These are phyloP conservation scores for Debaryomyces singareniensis DNA, from an alignment of 1,139 yeast genomes.

Conservation along the genomic window DNA sequence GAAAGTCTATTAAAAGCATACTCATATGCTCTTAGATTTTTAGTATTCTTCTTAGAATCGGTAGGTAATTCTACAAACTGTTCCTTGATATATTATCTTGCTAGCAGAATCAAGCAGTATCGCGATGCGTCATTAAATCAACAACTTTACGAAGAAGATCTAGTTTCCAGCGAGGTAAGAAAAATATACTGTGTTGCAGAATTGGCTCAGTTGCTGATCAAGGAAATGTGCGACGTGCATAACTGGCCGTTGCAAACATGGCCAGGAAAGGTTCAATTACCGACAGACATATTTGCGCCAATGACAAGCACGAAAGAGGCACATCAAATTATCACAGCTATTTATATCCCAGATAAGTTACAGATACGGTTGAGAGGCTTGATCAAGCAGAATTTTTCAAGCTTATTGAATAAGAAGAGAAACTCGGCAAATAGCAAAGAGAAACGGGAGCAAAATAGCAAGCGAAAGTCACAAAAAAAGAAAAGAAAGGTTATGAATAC, in stretches of 20 bases:
- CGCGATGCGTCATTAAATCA: constrained; percentile 49
- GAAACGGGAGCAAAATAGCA: constrained; percentile 1
- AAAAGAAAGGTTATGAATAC: background rate
- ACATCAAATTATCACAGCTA: constrained; percentile 36
- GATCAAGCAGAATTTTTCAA: constrained; percentile 18
- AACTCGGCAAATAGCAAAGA: constrained; percentile 1
- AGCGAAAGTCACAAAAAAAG: constrained; percentile 1
- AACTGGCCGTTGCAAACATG: constrained; percentile 73
- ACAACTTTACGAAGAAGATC: constrained; percentile 23
- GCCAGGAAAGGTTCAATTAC: constrained; percentile 70
- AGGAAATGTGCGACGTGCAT: constrained; percentile 49
- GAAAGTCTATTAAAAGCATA: constrained; percentile 30
- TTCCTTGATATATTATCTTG: constrained; percentile 67
- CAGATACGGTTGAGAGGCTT: constrained; percentile 21
- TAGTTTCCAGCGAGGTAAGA: constrained; percentile 19
- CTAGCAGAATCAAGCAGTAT: constrained; percentile 77
- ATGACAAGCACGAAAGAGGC: constrained; percentile 43
- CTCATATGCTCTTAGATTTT: constrained; percentile 49
- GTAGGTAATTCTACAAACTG: constrained; percentile 64
- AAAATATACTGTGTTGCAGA: constrained; percentile 67
- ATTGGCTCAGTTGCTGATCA: constrained; percentile 59
- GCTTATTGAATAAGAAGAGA: constrained; percentile 8
- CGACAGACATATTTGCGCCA: constrained; percentile 59
- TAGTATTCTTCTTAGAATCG: constrained; percentile 53
- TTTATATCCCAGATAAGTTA: constrained; percentile 43